Percentiles rank a stretch among this genome's conserved stretches.
Evolutionary conservation across 2,329 filamentous ascomycete species (phyloP).

Genomic region (Colletotrichum sp.): DNA sequence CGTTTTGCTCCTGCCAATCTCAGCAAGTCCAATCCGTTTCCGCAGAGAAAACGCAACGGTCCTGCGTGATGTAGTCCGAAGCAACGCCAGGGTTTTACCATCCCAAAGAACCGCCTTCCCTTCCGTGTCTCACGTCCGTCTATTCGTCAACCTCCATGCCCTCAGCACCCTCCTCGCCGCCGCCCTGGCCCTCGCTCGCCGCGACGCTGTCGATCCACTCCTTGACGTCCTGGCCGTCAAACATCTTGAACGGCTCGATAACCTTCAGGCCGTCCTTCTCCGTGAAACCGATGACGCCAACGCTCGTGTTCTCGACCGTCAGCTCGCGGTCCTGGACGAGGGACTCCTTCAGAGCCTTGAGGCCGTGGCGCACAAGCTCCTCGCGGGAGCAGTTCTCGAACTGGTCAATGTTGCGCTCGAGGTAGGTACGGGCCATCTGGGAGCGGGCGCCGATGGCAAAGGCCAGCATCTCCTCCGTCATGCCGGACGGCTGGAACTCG

Average conservation of each 20-base stretch:
- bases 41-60: neutral
- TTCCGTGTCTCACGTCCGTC: neutral
- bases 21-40: neutral
- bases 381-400: conserved; percentile 81
- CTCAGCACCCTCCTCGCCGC: conserved; percentile 43
- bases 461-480: conserved; percentile 96
- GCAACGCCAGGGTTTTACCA: neutral
- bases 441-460: conserved; percentile 95
- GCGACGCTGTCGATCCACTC: conserved; percentile 79
- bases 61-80: neutral
- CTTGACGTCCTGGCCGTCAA: conserved; percentile 86
- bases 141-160: conserved; percentile 38
- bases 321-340: conserved; percentile 97
- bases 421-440: conserved; percentile 97
- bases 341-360: conserved; percentile 92
- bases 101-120: neutral
- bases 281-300: conserved; percentile 78
- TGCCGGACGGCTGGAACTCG: conserved; percentile 95
- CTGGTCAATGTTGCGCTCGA: conserved; percentile 88
- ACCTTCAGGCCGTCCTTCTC: conserved; percentile 55
- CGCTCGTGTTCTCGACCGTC: conserved; percentile 94
- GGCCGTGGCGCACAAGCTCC: conserved; percentile 87
- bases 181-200: conserved; percentile 55
- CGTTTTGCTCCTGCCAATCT: neutral
- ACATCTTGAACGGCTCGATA: conserved; percentile 84